Conservation (phyloP, 163 green algal species). For the Coccomyxa subellipsoidea region DNA sequence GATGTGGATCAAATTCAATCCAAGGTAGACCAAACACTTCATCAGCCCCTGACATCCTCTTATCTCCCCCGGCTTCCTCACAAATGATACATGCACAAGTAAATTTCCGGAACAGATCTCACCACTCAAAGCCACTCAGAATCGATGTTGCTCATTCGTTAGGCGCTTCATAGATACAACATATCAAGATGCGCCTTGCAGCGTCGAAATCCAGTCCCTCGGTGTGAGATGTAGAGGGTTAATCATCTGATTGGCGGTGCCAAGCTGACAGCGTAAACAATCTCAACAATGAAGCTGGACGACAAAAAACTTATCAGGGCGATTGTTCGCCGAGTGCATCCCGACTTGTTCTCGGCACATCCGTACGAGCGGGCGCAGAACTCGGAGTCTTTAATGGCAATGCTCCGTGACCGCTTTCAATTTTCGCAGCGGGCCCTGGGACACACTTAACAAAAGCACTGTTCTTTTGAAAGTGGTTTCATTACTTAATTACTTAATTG, state of each 20-base stretch:
- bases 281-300: constrained; percentile 18
- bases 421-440: too few species aligned
- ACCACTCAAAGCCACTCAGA: background rate
- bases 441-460: too few species aligned
- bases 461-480: too few species aligned
- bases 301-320: constrained; percentile 26
- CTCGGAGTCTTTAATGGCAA: constrained; percentile 73
- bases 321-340: constrained; percentile 64
- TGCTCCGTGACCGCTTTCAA: background rate
- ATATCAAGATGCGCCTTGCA: too few species aligned
- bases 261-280: background rate
- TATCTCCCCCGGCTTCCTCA: background rate
- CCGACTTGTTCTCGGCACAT: constrained; percentile 74
- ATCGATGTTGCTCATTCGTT: too few species aligned
- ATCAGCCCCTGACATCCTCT: background rate
- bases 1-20: background rate
- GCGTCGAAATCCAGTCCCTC: too few species aligned
- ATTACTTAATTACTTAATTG: too few species aligned
- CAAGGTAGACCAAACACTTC: background rate
- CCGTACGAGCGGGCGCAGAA: constrained; percentile 70
- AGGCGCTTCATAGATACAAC: too few species aligned
- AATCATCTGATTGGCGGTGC: too few species aligned
- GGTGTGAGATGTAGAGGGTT: too few species aligned
- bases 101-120: background rate
- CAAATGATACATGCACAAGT: background rate